Conservation (phyloP, 2,329 filamentous ascomycete genomes). For the Ascocoryne sarcoides region DNA sequence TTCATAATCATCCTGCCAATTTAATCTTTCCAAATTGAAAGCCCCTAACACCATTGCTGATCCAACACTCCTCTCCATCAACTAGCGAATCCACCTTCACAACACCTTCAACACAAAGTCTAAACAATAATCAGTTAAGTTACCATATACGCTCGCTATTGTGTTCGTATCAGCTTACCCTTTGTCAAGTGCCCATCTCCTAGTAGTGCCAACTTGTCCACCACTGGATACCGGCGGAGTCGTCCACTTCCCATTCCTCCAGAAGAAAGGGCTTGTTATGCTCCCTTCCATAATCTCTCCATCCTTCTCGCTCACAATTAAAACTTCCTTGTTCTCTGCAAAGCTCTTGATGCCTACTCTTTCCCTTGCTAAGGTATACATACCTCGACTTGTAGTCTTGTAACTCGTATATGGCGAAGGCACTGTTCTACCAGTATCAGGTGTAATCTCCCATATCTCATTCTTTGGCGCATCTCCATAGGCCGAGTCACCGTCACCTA, state of each 20-base stretch:
- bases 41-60: conserved; percentile 81
- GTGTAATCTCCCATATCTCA: conserved; percentile 36
- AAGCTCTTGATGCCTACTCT: conserved; percentile 45
- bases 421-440: conserved; percentile 43
- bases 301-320: conserved; percentile 55
- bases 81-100: conserved; percentile 51
- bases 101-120: conserved; percentile 55
- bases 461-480: conserved; percentile 19
- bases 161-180: conserved; percentile 34
- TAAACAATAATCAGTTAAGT: conserved; percentile 33
- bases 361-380: conserved; percentile 63
- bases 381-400: conserved; percentile 70
- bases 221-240: conserved; percentile 72
- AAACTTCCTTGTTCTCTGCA: conserved; percentile 56
- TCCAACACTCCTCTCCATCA: conserved; percentile 72
- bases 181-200: conserved; percentile 71
- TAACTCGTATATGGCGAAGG: conserved; percentile 64
- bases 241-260: conserved; percentile 63
- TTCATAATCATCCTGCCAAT: too few species aligned
- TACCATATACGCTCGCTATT: conserved; percentile 25
- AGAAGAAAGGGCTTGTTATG: conserved; percentile 75
- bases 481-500: conserved; percentile 16
- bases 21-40: conserved; percentile 47
- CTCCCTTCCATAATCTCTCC: conserved; percentile 77
- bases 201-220: conserved; percentile 73